Evolutionary conservation across 23 red algal genomes (phyloP), one percentile per base, ranked within the genome.

Genomic region (Agarophyton chilense): DNA sequence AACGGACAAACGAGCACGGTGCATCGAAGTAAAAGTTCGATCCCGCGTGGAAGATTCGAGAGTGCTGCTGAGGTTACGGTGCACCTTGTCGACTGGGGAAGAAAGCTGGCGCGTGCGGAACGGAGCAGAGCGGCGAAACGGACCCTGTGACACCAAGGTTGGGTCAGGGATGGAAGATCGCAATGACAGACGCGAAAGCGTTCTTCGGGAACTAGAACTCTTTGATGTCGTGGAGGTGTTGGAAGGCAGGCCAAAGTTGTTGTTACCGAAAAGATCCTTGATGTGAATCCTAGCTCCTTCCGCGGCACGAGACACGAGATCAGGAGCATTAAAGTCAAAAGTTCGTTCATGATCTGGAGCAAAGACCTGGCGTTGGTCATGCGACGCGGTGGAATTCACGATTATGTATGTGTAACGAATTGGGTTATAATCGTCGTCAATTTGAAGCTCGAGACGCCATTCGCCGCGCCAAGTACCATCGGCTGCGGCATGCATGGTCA

Each of bases 391-490:
- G 10, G 58, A 75, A 50, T 50, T 73, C 28, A 82, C 77, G 47
- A 91, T 91, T 60, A 82, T 82, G 42, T 91, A 91, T 5, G 55
- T 66, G 26, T 91, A 91, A 21, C 68, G 58, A 56, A 91, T 72
- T 21, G 40, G 51, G 38, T 91, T 51, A 51, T 63, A 82, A 73
- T 81, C 77, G 57, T 91, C 88, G 51, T 91, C 88, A 81, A 91
- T 91, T 41, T 91, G 54, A 0, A 91, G 33, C 29, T 82, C 62
- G 21, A 81, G 67, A 11, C 88, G 58, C 88, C 88, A 91, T 35
- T 91, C 88, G 51, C 88, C 88, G n/a, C 88, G 74, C 75, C 75
- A 91, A 35, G 62, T 72, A 7, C 88, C 88, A 46, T 91, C 88
- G 4, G 49, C 75, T 25, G 44, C 88, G 26, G 77, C 28, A 25